Conservation (phyloP, 2,329 filamentous ascomycete species). For the Pseudofabraea citricarpa region DNA sequence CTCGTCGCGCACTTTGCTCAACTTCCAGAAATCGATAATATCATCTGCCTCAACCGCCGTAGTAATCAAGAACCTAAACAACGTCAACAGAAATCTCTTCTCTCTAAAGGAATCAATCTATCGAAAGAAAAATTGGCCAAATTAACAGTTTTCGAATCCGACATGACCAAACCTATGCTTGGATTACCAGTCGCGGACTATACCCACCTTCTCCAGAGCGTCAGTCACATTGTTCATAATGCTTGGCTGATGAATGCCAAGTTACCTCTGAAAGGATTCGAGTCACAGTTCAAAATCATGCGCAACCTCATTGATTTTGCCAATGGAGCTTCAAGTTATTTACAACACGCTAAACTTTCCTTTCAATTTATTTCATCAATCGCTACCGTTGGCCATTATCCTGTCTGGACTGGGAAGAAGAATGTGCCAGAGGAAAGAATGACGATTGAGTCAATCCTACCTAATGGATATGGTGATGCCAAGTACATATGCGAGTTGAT, state of each 20-base stretch:
- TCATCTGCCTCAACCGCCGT: conserved; percentile 42
- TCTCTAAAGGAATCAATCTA: conserved; percentile 13
- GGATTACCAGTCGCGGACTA: conserved; percentile 37
- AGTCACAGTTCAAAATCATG: conserved; percentile 4
- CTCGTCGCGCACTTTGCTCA: conserved; percentile 24
- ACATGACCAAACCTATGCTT: conserved; percentile 34
- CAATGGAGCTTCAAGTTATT: not conserved
- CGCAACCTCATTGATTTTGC: conserved; percentile 41
- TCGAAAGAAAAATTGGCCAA: conserved; percentile 24
- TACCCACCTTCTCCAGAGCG: conserved; percentile 26
- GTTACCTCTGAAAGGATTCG: conserved; percentile 24
- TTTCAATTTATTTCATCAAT: not conserved
- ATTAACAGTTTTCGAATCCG: conserved; percentile 33
- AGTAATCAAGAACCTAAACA: not conserved
- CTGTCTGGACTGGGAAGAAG: not conserved
- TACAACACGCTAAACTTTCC: conserved; percentile 16
- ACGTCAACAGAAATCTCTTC: not conserved
- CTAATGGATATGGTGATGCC: conserved; percentile 44
- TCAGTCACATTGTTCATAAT: conserved; percentile 46
- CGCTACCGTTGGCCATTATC: not conserved
- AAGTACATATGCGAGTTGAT: conserved; percentile 46
- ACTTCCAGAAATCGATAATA: conserved; percentile 19
- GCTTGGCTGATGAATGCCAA: conserved; percentile 43
- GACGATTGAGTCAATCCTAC: conserved; percentile 32
- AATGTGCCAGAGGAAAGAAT: conserved; percentile 38